Evolutionary conservation across 2,329 filamentous ascomycete genomes (phyloP), one percentile per base, ranked within the genome.

Genomic region (Capronia americana): DNA sequence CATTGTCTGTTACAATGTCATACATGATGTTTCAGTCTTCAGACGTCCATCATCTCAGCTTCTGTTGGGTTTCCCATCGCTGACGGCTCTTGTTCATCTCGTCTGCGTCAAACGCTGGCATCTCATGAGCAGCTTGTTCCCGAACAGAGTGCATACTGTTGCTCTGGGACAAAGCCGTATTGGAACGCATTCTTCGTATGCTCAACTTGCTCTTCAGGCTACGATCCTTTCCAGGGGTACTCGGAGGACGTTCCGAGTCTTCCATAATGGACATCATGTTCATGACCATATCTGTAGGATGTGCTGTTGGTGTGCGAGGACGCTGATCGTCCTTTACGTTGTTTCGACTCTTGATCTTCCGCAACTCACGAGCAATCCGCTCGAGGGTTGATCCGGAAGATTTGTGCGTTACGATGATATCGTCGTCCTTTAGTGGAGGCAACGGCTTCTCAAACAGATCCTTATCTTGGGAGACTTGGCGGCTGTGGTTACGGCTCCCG

Each of bases 281-380:
- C 32, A 60, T 48, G 28, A 51, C 34, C 32, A 60, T 61, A 32
- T 70, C 70, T 26, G 48, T 23, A 23, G 66, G 55, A 38, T 44
- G 46, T 7, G 50, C 57, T 11, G 68, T 65, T 4, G 64, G 57
- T 2, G 67, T 67, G 24, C 67, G 65, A 54, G 67, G 63, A 55
- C 64, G 65, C n/a, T 57, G 38, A 4, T 71, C 70, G 12, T 73
- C 80, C 26, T 82, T 80, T n/a, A 86, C 79, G 48, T 86, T 81
- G 66, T 80, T 80, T 56, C 81, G 82, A 60, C 85, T 84, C 55
- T 84, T 84, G 75, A 88, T 87, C 70, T 84, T 84, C 68, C 82
- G 84, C 69, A 89, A 79, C 69, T 88, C 86, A 44, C 84, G 82
- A 11, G 85, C 84, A 66, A 89, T 83, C 71, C 84, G 84, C 76